These are phyloP conservation scores for Eimeria praecox DNA, from an alignment of 169 alveolate genomes.

Conservation along the genomic window DNA sequence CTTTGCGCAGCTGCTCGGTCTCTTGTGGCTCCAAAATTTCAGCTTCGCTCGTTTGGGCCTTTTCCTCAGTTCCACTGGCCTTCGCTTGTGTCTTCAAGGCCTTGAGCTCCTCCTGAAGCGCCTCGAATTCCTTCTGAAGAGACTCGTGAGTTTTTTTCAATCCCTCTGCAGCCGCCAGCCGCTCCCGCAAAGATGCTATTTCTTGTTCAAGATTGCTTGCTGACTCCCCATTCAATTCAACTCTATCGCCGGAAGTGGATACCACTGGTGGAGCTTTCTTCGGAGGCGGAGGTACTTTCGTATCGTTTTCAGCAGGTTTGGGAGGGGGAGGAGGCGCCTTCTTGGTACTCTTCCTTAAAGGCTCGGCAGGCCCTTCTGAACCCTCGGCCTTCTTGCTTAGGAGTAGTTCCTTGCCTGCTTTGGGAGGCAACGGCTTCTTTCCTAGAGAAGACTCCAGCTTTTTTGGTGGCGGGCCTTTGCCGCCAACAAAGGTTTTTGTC, in stretches of 20 bases:
- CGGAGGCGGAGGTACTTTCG: constrained; percentile 68
- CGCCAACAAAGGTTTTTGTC: neutral
- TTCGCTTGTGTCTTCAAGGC: constrained; percentile 3
- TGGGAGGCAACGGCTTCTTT: neutral
- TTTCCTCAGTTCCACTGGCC: neutral
- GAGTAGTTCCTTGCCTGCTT: neutral
- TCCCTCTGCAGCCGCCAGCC: constrained; percentile 20
- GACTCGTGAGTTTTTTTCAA: neutral
- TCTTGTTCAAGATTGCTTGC: constrained; percentile 62
- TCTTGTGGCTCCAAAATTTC: neutral
- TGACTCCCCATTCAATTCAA: neutral
- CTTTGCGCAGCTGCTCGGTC: constrained; percentile 5
- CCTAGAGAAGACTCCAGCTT: constrained; percentile 4
- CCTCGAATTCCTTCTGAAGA: constrained; percentile 53
- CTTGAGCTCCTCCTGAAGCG: constrained; percentile 52
- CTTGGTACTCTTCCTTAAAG: neutral
- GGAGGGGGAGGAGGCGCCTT: neutral
- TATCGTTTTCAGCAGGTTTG: neutral
- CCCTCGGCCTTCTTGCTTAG: constrained; percentile 35
- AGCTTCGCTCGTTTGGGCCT: neutral
- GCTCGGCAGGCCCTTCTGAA: neutral
- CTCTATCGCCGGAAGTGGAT: neutral
- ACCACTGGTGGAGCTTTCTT: constrained; percentile 22
- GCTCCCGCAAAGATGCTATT: constrained; percentile 43
- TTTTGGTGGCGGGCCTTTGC: constrained; percentile 4